Base-by-base conservation (phyloP, 2,329 filamentous ascomycete genomes). In the Diaporthe capsici region DNA sequence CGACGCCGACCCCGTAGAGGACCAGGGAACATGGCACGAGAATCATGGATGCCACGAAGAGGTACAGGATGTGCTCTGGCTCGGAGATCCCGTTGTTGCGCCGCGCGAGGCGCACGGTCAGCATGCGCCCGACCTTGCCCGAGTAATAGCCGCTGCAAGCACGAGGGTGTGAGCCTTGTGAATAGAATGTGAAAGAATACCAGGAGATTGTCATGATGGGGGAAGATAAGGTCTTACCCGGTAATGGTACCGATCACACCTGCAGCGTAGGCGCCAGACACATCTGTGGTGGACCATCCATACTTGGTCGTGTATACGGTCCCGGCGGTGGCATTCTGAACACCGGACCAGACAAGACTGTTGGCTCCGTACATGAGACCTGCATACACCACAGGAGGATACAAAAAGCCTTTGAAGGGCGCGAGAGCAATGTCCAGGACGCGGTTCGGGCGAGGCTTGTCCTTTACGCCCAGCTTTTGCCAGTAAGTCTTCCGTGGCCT, bases 371-470 rank as follows among this genome's bases (percentile, higher is more conserved):
- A 82, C 81, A 82, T 82, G 28, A 82, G 75, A 22, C 85, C 81
- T 28, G 80, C 65, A 44, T 75, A 75, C 80, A 88, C 80, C 0
- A 82, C 80, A 0, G 80, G 77, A 15, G 80, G 80, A 44, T 82
- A 82, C 0, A 80, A 79, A 47, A 82, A 82, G 37, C 83, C 82
- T 49, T 78, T 79, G 49, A 82, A 81, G 1, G 82, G 80, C 8
- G 81, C 79, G 70, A 80, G 78, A 74, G 84, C 81, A 42, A 85
- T 83, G 49, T 85, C 82, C 13, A 84, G 47, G 25, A 86, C 76
- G 28, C 84, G 82, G 61, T 85, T 85, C 6, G 82, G 83, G 15
- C 84, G 81, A 20, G 81, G 81, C 73, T 84, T 84, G 78, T 85
- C 84, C 49, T 81, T 75, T 42, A 75, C 3, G 9, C 20, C 76